These are phyloP conservation scores for Neurospora crassa DNA, from an alignment of 2,329 filamentous ascomycete species.

Conservation along the genomic window DNA sequence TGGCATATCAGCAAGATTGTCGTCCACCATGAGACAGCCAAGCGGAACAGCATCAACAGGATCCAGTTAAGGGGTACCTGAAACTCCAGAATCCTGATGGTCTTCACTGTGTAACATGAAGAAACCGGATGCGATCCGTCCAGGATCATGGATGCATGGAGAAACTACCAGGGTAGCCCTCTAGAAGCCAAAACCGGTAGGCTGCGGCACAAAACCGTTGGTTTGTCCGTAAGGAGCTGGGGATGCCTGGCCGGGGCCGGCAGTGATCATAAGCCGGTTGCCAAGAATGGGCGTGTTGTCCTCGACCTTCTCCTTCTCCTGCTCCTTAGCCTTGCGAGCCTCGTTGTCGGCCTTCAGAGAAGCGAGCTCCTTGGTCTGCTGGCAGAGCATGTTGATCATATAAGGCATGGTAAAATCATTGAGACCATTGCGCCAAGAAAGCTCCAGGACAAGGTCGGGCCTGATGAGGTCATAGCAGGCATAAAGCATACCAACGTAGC, in stretches of 20 bases:
- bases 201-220: conserved; percentile 83
- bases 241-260: conserved; percentile 59
- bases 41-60: conserved; percentile 1
- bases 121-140: conserved; percentile 8
- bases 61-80: conserved; percentile 2
- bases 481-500: conserved; percentile 99
- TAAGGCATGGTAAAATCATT: conserved; percentile 99
- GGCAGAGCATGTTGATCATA: conserved; percentile 96
- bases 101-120: conserved; percentile 4
- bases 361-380: conserved; percentile 81
- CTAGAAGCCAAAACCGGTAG: conserved; percentile 66
- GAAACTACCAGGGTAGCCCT: conserved; percentile 19
- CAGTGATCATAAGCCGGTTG: conserved; percentile 88
- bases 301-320: conserved; percentile 63
- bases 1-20: not conserved
- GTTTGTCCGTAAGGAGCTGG: conserved; percentile 66
- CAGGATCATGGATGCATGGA: conserved; percentile 15
- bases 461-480: conserved; percentile 96
- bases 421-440: conserved; percentile 93
- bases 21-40: not conserved
- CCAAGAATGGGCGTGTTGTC: conserved; percentile 88
- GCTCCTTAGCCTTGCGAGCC: conserved; percentile 30
- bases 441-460: conserved; percentile 83
- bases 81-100: conserved; percentile 1
- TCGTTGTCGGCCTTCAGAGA: conserved; percentile 91